Evolutionary conservation across 2,329 filamentous ascomycete species (phyloP), one percentile per base, ranked within the genome.

Genomic region (Colletotrichum lentis): DNA sequence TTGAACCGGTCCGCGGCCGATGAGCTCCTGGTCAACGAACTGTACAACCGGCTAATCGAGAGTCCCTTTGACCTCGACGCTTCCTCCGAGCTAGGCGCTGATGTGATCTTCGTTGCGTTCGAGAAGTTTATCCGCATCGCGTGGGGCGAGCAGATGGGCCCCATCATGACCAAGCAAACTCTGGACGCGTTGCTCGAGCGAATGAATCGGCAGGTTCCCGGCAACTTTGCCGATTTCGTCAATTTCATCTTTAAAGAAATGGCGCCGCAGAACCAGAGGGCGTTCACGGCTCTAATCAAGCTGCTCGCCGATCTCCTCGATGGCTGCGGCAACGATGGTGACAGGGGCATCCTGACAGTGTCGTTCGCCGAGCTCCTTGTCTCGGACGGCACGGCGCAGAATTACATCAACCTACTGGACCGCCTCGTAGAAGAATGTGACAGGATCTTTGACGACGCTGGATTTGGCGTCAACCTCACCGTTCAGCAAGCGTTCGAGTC

Each of bases 51-150:
- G 41, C 85, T 97, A 16, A 88, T 97, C 20, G 94, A 97, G 76
- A 91, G 91, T 71, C 92, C 94, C 0, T 90, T 88, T 60, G 93
- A 93, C 74, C 85, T 92, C 71, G 91, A 96, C 61, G 83, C 89
- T 11, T 88, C 92, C 2, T 86, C 89, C 0, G 93, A 97, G 67
- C 85, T 92, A 10, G 86, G 90, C 3, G 88, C 95, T 10, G 94
- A 97, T 74, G 89, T 95, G 22, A 85, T 98, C 5, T 97, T 97
- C 75, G 91, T 92, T 31, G 91, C 94, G 0, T 98, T 97, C 76
- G 94, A 97, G 77, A 97, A 96, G 70, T 98, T 97, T 73, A 82
- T 97, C 69, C 89, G 89, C 67, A 90, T 94, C 70, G 94, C 92
- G 14, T 98, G 95, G 95, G 89, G 87, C 67, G 91, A 95, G 71